Percentiles rank a stretch among this genome's conserved stretches.
Conservation (phyloP, 441 rosid species). For the Iberis amara region DNA sequence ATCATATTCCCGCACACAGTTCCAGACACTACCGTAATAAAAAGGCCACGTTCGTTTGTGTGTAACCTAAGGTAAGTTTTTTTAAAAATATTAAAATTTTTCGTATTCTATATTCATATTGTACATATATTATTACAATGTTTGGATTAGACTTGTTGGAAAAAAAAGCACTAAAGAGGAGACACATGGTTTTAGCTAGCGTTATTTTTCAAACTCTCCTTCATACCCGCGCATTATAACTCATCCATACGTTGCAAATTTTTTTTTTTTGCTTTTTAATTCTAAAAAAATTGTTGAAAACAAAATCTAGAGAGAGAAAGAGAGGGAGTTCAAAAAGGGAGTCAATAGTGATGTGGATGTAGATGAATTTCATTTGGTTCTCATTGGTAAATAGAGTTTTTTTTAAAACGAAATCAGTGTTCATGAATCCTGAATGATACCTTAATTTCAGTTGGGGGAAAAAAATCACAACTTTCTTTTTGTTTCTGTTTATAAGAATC, state of each 20-base stretch:
- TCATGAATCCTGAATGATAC: conserved; percentile 14
- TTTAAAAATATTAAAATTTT: too few relatives aligned
- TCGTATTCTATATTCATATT: too few relatives aligned
- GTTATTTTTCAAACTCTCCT: conserved; percentile 52
- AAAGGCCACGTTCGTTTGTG: too few relatives aligned
- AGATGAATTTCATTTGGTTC: conserved; percentile 12
- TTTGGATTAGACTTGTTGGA: too few relatives aligned
- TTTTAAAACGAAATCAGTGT: conserved; percentile 8
- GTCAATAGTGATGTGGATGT: neutral
- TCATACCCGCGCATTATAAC: conserved; percentile 62
- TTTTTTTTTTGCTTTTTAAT: neutral
- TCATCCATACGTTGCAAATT: conserved; percentile 51
- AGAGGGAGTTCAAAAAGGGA: conserved; percentile 10
- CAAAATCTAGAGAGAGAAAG: conserved; percentile 11
- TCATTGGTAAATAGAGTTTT: neutral
- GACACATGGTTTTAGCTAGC: conserved; percentile 63
- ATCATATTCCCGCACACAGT: too few relatives aligned
- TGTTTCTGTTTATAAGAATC: conserved; percentile 6
- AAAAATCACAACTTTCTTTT: conserved; percentile 13
- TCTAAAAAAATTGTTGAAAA: neutral
- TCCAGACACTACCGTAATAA: too few relatives aligned
- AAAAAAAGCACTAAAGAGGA: neutral
- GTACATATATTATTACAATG: too few relatives aligned
- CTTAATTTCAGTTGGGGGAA: conserved; percentile 3
- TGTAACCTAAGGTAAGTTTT: too few relatives aligned